Base-by-base conservation (phyloP, 495 filamentous ascomycete species). In the Letharia columbiana region DNA sequence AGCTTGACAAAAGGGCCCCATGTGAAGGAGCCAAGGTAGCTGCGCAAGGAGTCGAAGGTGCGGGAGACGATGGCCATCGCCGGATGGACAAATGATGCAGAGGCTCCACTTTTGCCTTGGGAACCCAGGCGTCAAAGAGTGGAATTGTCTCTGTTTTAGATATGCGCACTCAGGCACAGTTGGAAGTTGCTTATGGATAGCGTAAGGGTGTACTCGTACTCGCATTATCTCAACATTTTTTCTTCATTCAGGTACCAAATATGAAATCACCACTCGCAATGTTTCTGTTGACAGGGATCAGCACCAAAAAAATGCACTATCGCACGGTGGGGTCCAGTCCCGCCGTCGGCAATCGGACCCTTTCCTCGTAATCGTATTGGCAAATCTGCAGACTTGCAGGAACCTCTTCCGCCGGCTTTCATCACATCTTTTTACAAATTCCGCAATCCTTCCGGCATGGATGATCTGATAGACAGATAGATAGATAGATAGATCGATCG, bases 1-100 rank as follows among this genome's bases (percentile, higher is more conserved):
- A 81, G 44, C 18, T 70, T 66, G 35, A 81, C 74, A 15, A 81
- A 57, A 18, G 79, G 77, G 8, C 68, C 75, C 80, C 80, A 83
- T 13, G 79, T 73, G 50, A 76, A 65, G 15, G 64, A 70, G 37
- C 63, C 68, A 35, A 69, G 37, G 23, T 70, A 67, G 63, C 44
- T 62, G 42, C 68, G 66, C 42, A 70, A 44, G 31, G 66, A 52
- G 59, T 72, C 71, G 42, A 72, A 68, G 33, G 64, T 56, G 18
- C 50, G 59, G 18, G 66, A 63, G 63, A 66, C n/a, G 12, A 73
- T 37, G 37, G 70, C 68, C 69, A 73, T 71, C 39, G 66, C 44
- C 35, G 54, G 39, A 37, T 35, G 42, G 35, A 42, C 20, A 44
- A 18, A 42, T 12, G 35, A 37, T 13, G 23, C 23, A 45, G 15